phyloP scores from a whole-genome alignment of 345 rosid genomes.

The Salix udensis region DNA sequence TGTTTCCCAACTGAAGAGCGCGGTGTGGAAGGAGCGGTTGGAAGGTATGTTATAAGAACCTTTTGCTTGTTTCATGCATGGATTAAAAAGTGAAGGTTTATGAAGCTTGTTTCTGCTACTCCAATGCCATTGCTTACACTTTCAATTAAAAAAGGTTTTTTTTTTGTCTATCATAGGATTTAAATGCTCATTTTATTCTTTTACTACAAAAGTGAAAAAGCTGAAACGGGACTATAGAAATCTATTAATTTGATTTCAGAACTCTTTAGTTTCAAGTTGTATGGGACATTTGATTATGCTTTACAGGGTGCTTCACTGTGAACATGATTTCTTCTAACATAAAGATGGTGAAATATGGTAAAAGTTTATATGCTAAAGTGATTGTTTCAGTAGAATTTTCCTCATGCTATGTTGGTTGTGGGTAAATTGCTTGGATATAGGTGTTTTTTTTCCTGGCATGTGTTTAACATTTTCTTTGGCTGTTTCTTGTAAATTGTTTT shows the following conservation, averaged over 20 bases:
- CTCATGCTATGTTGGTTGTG: background rate
- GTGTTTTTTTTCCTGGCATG: background rate
- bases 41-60: conserved; percentile 59
- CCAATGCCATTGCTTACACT: background rate
- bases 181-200: background rate
- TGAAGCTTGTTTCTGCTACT: background rate
- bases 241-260: background rate
- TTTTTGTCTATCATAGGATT: background rate
- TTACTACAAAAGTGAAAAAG: background rate
- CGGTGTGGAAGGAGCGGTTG: conserved; percentile 98
- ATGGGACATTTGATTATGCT: background rate
- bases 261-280: background rate
- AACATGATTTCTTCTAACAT: background rate
- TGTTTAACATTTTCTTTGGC: background rate
- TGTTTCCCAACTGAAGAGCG: conserved; percentile 70
- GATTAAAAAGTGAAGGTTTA: background rate
- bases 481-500: background rate
- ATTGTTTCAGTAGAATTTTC: background rate
- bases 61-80: background rate
- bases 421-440: background rate
- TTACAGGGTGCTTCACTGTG: background rate
- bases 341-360: background rate
- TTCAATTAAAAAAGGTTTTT: too few relatives aligned
- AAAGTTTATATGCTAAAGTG: background rate
- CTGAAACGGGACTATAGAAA: background rate